These are phyloP conservation scores for Phyllosticta paracitricarpa DNA, from an alignment of 2,329 filamentous ascomycete genomes.

Conservation along the genomic window DNA sequence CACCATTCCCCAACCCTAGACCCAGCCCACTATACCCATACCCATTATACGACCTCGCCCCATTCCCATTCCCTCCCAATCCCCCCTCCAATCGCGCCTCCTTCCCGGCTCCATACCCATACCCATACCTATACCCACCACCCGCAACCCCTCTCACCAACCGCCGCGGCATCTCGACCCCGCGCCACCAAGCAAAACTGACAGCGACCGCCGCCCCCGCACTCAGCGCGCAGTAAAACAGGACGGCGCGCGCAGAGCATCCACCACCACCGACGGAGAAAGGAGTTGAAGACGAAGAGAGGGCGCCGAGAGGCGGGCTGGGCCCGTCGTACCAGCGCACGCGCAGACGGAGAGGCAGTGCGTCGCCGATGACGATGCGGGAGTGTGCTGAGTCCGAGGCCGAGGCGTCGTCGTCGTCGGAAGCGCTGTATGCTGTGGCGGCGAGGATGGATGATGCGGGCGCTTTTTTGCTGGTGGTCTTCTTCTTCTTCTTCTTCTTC, in stretches of 20 bases:
- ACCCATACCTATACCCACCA: conserved; percentile 27
- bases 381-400: conserved; percentile 53
- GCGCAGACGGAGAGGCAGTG: conserved; percentile 65
- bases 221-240: conserved; percentile 40
- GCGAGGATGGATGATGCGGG: conserved; percentile 55
- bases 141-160: conserved; percentile 45
- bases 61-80: conserved; percentile 47
- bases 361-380: conserved; percentile 78
- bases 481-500: too few relatives aligned
- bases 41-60: conserved; percentile 28
- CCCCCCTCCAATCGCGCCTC: conserved; percentile 40
- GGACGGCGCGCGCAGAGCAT: conserved; percentile 41
- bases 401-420: background rate
- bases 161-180: conserved; percentile 40
- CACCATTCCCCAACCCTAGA: conserved; percentile 30
- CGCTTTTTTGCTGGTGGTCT: conserved; percentile 6
- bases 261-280: conserved; percentile 47
- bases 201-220: conserved; percentile 39
- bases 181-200: conserved; percentile 46
- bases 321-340: conserved; percentile 69
- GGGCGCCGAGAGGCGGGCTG: conserved; percentile 32
- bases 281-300: background rate
- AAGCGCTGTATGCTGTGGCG: conserved; percentile 68
- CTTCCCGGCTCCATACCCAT: conserved; percentile 37
- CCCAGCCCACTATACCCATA: conserved; percentile 24